A percentile compares a stretch with the other conserved stretches of the same genome.
phyloP scores from a whole-genome alignment of 2,329 filamentous ascomycete species.

The Penicillium sp. region DNA sequence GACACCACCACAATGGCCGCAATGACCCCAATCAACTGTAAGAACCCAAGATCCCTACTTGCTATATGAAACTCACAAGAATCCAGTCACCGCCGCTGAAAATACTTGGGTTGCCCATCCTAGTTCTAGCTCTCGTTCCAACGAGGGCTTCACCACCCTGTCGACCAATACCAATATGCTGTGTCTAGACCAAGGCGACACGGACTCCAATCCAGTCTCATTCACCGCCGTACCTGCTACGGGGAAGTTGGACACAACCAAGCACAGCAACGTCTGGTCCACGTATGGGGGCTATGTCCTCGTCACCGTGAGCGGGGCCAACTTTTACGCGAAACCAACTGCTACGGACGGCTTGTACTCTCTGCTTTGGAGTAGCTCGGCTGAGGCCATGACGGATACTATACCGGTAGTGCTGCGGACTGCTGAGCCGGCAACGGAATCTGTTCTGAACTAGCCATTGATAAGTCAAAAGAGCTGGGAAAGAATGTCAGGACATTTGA shows the following conservation, averaged over 20 bases:
- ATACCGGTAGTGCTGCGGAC: slow-evolving; percentile 11
- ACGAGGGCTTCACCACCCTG: neutral
- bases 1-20: neutral
- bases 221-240: neutral
- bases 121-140: neutral
- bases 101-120: slow-evolving; percentile 10
- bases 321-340: slow-evolving; percentile 11
- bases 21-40: slow-evolving; percentile 10
- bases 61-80: neutral
- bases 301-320: slow-evolving; percentile 7
- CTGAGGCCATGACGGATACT: slow-evolving; percentile 4
- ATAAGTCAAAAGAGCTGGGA: too few species aligned
- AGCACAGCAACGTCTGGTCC: slow-evolving; percentile 11
- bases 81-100: neutral
- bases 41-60: neutral
- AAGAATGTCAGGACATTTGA: too few species aligned
- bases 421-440: slow-evolving; percentile 7
- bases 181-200: slow-evolving; percentile 4
- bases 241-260: neutral
- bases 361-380: slow-evolving; percentile 10
- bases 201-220: slow-evolving; percentile 3
- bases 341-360: slow-evolving; percentile 8
- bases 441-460: slow-evolving; percentile 2
- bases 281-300: slow-evolving; percentile 12
- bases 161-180: slow-evolving; percentile 3